Base-by-base conservation (phyloP, 2,329 filamentous ascomycete genomes). In the Diaporthe capsici region DNA sequence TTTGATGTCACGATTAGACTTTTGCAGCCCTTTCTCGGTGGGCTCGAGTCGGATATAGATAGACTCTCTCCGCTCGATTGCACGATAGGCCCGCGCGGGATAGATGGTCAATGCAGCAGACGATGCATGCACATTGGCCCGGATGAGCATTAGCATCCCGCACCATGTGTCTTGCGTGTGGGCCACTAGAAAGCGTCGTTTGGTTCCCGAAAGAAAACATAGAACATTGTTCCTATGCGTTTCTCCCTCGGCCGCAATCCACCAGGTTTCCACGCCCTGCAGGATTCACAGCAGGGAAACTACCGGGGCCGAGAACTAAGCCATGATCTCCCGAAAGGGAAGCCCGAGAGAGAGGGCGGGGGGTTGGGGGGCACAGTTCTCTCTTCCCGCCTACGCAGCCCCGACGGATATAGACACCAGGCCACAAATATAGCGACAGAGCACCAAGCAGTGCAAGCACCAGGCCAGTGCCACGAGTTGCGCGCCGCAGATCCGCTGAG, bases 221-320 rank as follows among this genome's bases (percentile, higher is more conserved):
- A 31, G 65, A 70, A 70, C 65, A 70, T 55, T 70, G 65, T 70
- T 70, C 65, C 34, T 70, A 70, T 70, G 65, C 65, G 65, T 70
- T 70, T 70, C 49, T 4, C 65, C 34, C 49, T 55, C 49, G 65
- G 47, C 44, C 44, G 34, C 13, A 4, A 17, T 25, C 22, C 44
- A 70, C 49, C 31, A 4, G 63, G 31, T 31, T 22, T 28, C 65
- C 31, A 68, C 65, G 65, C 34, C 34, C 28, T 53, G 65, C 34
- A 55, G 34, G 65, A 55, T 42, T 55, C 28, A 4, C 15, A 31
- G 49, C 49, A 53, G 49, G 49, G 49, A 20, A 12, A 28, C n/a
- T 8, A 12, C 34, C 49, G 31, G 65, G 25, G n/a, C n/a, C 61
- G 25, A 44, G 39, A n/a, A 28, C 47, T 53, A 53, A 53, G 63